Evolutionary conservation across 371 early-diverging fungal genomes (phyloP).

Genomic region (Actinomortierella ambigua): DNA sequence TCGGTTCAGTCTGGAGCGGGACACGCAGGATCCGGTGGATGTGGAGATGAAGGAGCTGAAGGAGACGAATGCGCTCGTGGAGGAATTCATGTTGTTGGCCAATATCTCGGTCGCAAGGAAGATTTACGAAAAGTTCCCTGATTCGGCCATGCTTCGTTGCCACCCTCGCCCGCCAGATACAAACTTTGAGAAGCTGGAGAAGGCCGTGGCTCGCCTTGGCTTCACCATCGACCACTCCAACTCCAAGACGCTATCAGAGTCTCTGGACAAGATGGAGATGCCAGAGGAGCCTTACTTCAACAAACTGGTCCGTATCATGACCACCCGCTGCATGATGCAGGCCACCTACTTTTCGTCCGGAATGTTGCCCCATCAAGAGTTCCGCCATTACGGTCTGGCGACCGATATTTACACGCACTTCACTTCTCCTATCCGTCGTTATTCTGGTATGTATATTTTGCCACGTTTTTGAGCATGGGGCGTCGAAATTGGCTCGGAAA

Average conservation of each 20-base stretch:
- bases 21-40: slow-evolving; percentile 90
- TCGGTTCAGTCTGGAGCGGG: slow-evolving; percentile 84
- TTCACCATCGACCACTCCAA: slow-evolving; percentile 59
- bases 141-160: slow-evolving; percentile 89
- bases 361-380: slow-evolving; percentile 74
- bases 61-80: slow-evolving; percentile 96
- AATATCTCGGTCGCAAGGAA: slow-evolving; percentile 97
- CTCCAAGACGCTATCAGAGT: slow-evolving; percentile 83
- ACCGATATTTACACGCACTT: slow-evolving; percentile 91
- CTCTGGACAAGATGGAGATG: slow-evolving; percentile 78
- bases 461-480: no score
- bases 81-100: slow-evolving; percentile 99
- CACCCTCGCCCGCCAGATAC: slow-evolving; percentile 79
- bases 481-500: not conserved
- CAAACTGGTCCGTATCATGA: slow-evolving; percentile 88
- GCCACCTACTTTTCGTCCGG: slow-evolving; percentile 92
- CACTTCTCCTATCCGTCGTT: slow-evolving; percentile 96
- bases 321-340: slow-evolving; percentile 94
- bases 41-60: slow-evolving; percentile 86
- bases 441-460: slow-evolving; percentile 68
- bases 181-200: slow-evolving; percentile 78
- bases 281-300: slow-evolving; percentile 87
- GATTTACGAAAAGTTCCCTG: slow-evolving; percentile 84
- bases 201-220: slow-evolving; percentile 64
- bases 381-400: slow-evolving; percentile 89